Evolutionary conservation across 179 eudicot species (phyloP).

Genomic region (Silene coronaria): DNA sequence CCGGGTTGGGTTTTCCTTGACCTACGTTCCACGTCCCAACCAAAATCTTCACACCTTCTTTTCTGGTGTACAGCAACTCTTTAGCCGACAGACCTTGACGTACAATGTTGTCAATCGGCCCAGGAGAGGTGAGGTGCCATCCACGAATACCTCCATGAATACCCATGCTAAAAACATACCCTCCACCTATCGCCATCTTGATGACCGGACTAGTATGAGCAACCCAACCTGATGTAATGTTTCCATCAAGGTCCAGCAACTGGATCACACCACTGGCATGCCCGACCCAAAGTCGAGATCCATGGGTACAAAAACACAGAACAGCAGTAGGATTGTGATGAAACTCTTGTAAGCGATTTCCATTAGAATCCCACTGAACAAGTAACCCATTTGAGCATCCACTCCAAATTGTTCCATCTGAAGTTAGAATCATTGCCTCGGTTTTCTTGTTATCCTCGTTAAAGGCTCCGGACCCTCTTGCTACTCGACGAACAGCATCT

Average conservation of each 20-base stretch:
- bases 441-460: conserved; percentile 78
- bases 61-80: conserved; percentile 61
- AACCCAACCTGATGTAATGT: conserved; percentile 69
- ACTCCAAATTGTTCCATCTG: conserved; percentile 83
- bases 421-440: conserved; percentile 66
- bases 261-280: conserved; percentile 86
- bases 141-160: conserved; percentile 98
- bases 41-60: conserved; percentile 59
- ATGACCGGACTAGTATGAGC: conserved; percentile 85
- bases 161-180: conserved; percentile 73
- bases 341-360: conserved; percentile 74
- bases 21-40: conserved; percentile 99
- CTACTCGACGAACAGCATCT: conserved; percentile 91
- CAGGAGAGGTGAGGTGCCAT: conserved; percentile 84
- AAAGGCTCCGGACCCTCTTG: conserved; percentile 81
- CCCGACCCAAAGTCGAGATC: conserved; percentile 81
- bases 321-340: conserved; percentile 62
- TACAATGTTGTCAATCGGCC: conserved; percentile 64
- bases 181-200: conserved; percentile 68
- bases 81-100: conserved; percentile 56
- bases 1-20: conserved; percentile 81
- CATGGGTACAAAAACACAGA: conserved; percentile 77
- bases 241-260: conserved; percentile 80
- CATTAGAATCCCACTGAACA: conserved; percentile 88
- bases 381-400: conserved; percentile 82